Evolutionary conservation across 1,284 basidiomycete genomes (phyloP), one percentile per base, ranked within the genome.

Genomic region (Tilletia setariae): DNA sequence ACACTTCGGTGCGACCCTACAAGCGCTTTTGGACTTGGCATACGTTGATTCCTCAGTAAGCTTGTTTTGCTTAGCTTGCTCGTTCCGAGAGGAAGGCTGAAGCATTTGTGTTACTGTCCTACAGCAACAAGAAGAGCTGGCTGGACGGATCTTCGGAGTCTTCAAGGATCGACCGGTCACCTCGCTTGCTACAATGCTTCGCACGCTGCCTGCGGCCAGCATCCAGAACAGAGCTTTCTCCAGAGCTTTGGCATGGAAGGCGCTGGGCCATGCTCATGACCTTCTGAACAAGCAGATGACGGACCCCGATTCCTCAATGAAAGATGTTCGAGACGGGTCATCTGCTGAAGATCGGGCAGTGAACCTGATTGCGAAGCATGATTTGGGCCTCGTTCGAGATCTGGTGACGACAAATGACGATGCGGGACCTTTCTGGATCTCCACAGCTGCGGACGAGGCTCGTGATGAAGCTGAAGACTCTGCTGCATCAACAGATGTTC

Each of bases 351-450:
- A 40, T 11, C 4, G 35, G 11, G 35, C 35, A 11, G 35, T 28
- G n/a, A 53, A 13, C 23, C 51, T 53, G 32, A 13, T 40, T 21
- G 28, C 56, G 23, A 32, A 30, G 28, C 28, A 19, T 15, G 28
- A 61, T 30, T 61, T 61, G 7, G 28, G 4, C 28, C 19, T 61
- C 28, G 16, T 61, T 35, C 25, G 32, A 61, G 56, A 61, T 30
- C 16, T 61, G 56, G n/a, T 61, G 11, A 19, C 32, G 28, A 61
- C 56, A 7, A 30, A 30, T 30, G 28, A 35, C 11, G 30, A 32
- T 35, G 8, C 56, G 9, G 32, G 56, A 19, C 56, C 56, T 19
- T 61, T 61, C n/a, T 61, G 56, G 56, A 61, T 61, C 13, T 61
- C 56, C 7, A 61, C 56, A 30, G n/a, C 30, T 19, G 56, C 56